Evolutionary conservation across 2,329 filamentous ascomycete genomes (phyloP), one percentile per base, ranked within the genome.

Genomic region (Emmonsia crescens): DNA sequence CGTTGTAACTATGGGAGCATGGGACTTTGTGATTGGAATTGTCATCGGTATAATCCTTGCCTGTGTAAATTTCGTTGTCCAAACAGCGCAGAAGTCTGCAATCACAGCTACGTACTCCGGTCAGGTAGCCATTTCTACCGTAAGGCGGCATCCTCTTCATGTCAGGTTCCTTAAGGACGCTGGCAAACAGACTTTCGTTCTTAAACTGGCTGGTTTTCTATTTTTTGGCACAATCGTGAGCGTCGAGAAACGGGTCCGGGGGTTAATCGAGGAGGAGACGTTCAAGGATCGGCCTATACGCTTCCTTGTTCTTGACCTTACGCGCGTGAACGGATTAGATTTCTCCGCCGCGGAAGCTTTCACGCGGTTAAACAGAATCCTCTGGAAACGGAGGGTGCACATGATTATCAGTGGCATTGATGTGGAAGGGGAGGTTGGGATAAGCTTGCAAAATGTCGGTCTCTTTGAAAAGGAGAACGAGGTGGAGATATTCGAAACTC

Each of bases 161-260:
- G 87, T 92, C 63, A 85, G 89, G 63, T 99, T 94, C 70, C 79
- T 99, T 3, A 86, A 87, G 64, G 83, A 93, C 66, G 92, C 94
- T 19, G 92, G 93, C 2, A 83, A 85, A 38, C 94, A 99, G 72
- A 94, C 95, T 40, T 88, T 89, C 62, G 86, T 97, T 57, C 88
- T 96, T 69, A 97, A 97, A 74, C 82, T 99, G 19, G 88, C 89
- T 0, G 93, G 94, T 0, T 97, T 93, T 70, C 83, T 99, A n/a
- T 99, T 99, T 79, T 99, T 99, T 68, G 94, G 94, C 19, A 97
- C 92, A 2, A 96, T 99, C 66, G 93, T 96, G 60, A 91, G 90
- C 56, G 93, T 99, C 0, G 94, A 99, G 74, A 89, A 90, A 65
- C 88, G 88, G 65, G 92, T 97, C 64, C 85, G 92, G 27, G 85